phyloP scores from a whole-genome alignment of 1,284 basidiomycete genomes.

The Ceratobasidium sp. region DNA sequence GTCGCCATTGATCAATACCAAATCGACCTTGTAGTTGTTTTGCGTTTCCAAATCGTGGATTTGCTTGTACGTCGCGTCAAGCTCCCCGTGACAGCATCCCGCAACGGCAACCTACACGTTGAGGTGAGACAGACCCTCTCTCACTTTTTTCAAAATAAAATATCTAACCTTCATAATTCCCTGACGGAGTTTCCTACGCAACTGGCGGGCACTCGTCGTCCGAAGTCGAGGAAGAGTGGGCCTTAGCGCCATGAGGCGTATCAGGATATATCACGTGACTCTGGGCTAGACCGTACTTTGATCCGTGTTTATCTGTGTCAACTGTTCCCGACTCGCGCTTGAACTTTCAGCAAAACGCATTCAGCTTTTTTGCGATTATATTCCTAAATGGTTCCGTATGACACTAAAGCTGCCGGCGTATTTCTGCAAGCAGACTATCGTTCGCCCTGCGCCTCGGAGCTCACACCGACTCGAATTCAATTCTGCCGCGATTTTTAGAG shows the following conservation, averaged over 20 bases:
- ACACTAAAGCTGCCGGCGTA: no score
- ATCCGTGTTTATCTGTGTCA: slow-evolving; percentile 9
- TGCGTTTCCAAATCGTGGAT: slow-evolving; percentile 70
- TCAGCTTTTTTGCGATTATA: no score
- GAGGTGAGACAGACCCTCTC: not conserved
- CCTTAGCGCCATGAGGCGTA: not conserved
- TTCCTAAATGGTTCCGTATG: no score
- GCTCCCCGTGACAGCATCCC: slow-evolving; percentile 94
- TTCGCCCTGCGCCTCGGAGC: no score
- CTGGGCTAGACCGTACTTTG: not conserved
- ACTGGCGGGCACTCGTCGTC: no score
- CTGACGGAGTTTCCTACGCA: not conserved
- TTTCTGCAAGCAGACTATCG: no score
- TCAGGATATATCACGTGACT: slow-evolving; percentile 9
- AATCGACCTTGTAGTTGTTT: slow-evolving; percentile 77
- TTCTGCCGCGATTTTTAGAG: no score
- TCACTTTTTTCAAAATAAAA: not conserved
- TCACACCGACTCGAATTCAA: no score
- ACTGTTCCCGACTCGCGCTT: no score
- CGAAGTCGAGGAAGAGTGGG: not conserved
- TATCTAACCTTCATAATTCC: slow-evolving; percentile 23
- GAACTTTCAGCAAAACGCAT: no score
- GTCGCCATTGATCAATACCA: slow-evolving; percentile 93
- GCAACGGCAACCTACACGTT: slow-evolving; percentile 80
- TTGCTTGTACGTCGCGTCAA: slow-evolving; percentile 87